Base-by-base conservation (phyloP, 371 early-diverging fungal genomes). In the Mucor mucedo region DNA sequence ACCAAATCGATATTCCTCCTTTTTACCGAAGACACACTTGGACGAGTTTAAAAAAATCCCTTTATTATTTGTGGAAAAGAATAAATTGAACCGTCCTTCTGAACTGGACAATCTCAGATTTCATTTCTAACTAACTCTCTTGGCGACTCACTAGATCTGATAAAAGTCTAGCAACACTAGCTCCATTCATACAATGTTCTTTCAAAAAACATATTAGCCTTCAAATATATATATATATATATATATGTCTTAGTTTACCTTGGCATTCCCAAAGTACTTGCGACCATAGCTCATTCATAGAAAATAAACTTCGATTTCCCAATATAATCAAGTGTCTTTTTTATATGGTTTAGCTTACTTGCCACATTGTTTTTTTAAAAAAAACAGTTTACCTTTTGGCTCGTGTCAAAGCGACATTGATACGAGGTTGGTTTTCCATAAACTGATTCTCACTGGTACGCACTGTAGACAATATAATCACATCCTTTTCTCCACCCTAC, bases 401-500 rank as follows among this genome's bases (percentile, higher is more conserved):
- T 48, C 88, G 76, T 5, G 87, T 84, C n/a, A 88, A 48, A 5
- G 87, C 80, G 3, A 88, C 88, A 58, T 88, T 88, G 33, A 86
- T 78, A 8, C 88, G 77, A 5, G 82, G 79, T 11, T 69, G 71
- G 41, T 83, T 84, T 52, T 84, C 86, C 53, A 84, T 84, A 56
- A 88, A 88, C 7, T 75, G 77, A 55, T 79, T 82, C 21, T 70
- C 77, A 7, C 69, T 72, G 8, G 90, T 89, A 27, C 93, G 76
- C 1, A 92, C 93, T 0, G 90, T 88, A 2, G 91, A 89, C 28
- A 95, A 64, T 16, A 95, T 70, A 62, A 95, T 93, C 28, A 94
- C 76, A 10, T 88, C 84, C 66, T 92, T 93, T 62, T 95, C 95
- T 13, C 91, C 91, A 11, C 95, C 95, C 76, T 93, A 58, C n/a